Base-by-base conservation (phyloP, 2,329 filamentous ascomycete genomes). In the Teratosphaeria nubilosa region DNA sequence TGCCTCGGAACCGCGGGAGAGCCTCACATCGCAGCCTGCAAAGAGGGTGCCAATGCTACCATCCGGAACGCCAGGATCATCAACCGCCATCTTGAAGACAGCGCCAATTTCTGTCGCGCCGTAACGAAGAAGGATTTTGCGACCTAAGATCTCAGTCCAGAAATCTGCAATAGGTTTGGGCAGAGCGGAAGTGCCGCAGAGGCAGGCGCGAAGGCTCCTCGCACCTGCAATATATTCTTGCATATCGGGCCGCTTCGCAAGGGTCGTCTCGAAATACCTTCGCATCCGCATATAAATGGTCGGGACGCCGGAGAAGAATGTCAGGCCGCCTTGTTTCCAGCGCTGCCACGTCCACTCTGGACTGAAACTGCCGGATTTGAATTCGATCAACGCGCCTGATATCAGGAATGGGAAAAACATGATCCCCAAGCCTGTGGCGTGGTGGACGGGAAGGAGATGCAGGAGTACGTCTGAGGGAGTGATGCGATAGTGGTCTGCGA, bases 41-140 rank as follows among this genome's bases (percentile, higher is more conserved):
- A 78, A 69, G 1, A 77, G 71, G 69, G 73, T 78, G 6, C 78
- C 78, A 1, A 80, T 77, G n/a, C 65, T 69, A 7, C 70, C 71
- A 58, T 72, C 70, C 11, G 77, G 73, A 22, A 77, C 73, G 31
- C 25, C 20, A 22, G 51, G 24, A 51, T 73, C 62, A 9, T 76
- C 69, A 16, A 69, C 14, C 70, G 73, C 64, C 45, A 77, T 77
- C 61, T 75, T 77, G 50, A 78, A 69, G 1, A 73, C 75, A 65
- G 78, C 78, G 1, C 77, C 77, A n/a, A 78, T 77, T 63, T 80
- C 77, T 1, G 77, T 78, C 69, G 77, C 78, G 2, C 78, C 78
- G 59, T 79, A 80, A 1, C 78, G 70, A 62, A 79, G 73, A 2
- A 80, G 66, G 16, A 80, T 69, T 11, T 70, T 71, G 55, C 72